A percentile compares a stretch with the other conserved stretches of the same genome.
phyloP scores from a whole-genome alignment of 305 asterid genomes.

The Fraxinus velutina region DNA sequence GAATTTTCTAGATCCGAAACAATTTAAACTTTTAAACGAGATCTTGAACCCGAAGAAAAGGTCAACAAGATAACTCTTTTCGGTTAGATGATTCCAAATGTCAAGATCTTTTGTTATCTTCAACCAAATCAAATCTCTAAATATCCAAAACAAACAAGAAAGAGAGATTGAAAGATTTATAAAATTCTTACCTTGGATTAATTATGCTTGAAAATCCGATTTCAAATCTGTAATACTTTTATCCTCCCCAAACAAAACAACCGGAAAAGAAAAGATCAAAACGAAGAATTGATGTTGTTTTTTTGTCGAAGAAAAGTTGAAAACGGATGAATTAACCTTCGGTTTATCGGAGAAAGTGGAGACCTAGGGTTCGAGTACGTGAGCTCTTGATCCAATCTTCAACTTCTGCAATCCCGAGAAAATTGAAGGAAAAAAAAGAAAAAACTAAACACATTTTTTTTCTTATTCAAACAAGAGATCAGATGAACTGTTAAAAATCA shows the following conservation, averaged over 20 bases:
- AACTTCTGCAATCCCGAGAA: slow-evolving; percentile 51
- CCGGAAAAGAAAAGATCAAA: not conserved
- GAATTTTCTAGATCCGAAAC: slow-evolving; percentile 31
- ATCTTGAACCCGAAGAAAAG: slow-evolving; percentile 27
- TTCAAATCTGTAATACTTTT: slow-evolving; percentile 1
- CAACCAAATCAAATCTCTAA: slow-evolving; percentile 27
- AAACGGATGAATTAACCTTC: slow-evolving; percentile 33
- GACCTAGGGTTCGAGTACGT: slow-evolving; percentile 49
- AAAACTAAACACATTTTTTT: not conserved
- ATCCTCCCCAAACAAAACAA: not conserved
- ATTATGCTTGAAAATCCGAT: slow-evolving; percentile 15
- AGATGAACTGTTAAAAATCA: not conserved
- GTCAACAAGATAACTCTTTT: slow-evolving; percentile 17
- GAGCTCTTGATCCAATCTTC: slow-evolving; percentile 61
- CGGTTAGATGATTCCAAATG: slow-evolving; percentile 33
- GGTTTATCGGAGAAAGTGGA: slow-evolving; percentile 38
- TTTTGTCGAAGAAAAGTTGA: not conserved
- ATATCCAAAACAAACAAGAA: slow-evolving; percentile 16
- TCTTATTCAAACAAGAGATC: slow-evolving; percentile 6
- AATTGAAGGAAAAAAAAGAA: not conserved
- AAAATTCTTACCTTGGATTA: slow-evolving; percentile 26
- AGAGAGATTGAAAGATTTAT: not conserved
- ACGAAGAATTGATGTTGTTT: not conserved
- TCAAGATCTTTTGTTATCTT: slow-evolving; percentile 30
- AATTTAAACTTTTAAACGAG: not conserved